Base-by-base conservation (phyloP, 1,284 basidiomycete species). In the Meira nashicola region DNA sequence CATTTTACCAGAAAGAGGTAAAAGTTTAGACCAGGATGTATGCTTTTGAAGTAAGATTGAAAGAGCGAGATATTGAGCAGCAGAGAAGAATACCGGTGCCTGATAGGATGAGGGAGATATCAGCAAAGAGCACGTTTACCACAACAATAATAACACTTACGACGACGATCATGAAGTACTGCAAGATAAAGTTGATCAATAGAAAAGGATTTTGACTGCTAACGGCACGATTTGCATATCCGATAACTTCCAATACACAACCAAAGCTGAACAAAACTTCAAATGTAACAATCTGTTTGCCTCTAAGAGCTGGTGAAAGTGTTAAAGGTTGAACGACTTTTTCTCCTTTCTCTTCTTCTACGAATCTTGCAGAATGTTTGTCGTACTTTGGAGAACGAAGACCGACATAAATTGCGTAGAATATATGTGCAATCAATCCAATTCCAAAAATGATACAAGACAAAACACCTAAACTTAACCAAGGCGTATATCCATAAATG, bases 151-250 rank as follows among this genome's bases (percentile, higher is more conserved):
- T 78, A 66, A 54, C 79, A 78, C n/a, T n/a, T n/a, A n/a, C n/a
- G 53, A 76, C 71, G 23, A 81, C 80, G 57, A 81, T 80, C 53
- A 81, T 66, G 48, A 81, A 80, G 68, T 80, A 80, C 53, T 80
- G 76, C 11, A 71, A 46, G 55, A 74, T 63, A 58, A 71, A 74
- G 46, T 54, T 47, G 38, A 52, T 54, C 17, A 71, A 62, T n/a
- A 60, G 15, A 57, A 66, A 74, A 3, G 68, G 68, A 39, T 67
- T 59, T 38, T 59, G 55, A 51, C 61, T 57, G 6, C 55, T 59
- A 3, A 47, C 41, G 14, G 64, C 43, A 0, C 71, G 59, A 41
- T 58, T 59, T 0, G 47, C 58, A 57, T 70, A 73, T 0, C 71
- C 68, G 17, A 62, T 25, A 48, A 43, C 25, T 40, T 57, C 54